Percentiles rank a stretch among this genome's conserved stretches.
Evolutionary conservation across 371 early-diverging fungal genomes (phyloP).

Genomic region (Mortierella sp.): DNA sequence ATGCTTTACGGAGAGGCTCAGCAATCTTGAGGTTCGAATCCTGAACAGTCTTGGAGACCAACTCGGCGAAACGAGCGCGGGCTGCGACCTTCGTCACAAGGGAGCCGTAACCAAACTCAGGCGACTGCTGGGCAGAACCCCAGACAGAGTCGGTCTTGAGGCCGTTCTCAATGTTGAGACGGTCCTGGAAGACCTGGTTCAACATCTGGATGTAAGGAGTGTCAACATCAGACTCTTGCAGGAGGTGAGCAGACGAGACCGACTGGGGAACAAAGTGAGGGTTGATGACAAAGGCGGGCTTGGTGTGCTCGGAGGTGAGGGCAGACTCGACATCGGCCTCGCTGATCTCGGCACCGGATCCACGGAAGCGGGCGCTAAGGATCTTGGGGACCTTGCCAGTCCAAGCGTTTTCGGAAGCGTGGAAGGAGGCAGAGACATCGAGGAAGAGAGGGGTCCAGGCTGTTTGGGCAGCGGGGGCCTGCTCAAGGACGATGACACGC

Average conservation of each 20-base stretch:
- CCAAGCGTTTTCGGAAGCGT: conserved; percentile 57
- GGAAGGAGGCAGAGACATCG: conserved; percentile 79
- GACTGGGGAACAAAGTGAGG: conserved; percentile 45
- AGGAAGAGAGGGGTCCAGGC: conserved; percentile 86
- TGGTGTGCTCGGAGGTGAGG: conserved; percentile 39
- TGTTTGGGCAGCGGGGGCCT: conserved; percentile 70
- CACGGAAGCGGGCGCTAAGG: conserved; percentile 69
- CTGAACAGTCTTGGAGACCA: conserved; percentile 69
- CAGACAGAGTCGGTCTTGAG: conserved; percentile 64
- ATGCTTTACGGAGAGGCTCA: conserved; percentile 67
- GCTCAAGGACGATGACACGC: conserved; percentile 79
- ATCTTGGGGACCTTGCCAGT: conserved; percentile 58
- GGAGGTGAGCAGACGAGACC: conserved; percentile 17
- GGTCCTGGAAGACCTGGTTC: conserved; percentile 80
- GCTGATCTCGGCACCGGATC: conserved; percentile 59
- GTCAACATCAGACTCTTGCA: conserved; percentile 60
- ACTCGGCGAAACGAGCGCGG: conserved; percentile 77
- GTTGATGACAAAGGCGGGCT: conserved; percentile 59
- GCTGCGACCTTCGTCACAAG: conserved; percentile 77
- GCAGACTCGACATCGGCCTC: conserved; percentile 63
- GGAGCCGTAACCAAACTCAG: conserved; percentile 90
- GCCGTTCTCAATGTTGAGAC: conserved; percentile 86
- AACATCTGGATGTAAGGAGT: conserved; percentile 88
- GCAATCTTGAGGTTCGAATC: conserved; percentile 66
- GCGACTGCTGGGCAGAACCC: conserved; percentile 74